These are phyloP conservation scores for Hordeum vulgare DNA, from an alignment of 176 grass and related monocot genomes.

Conservation along the genomic window MorexV3_pseudomolecules_assembly NC_058522.1:23041081-23041580, in stretches of 20 bases:
- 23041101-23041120: background rate
- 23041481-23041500: constrained; percentile 79
- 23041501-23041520: constrained; percentile 61
- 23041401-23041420: constrained; percentile 7
- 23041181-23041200: background rate
- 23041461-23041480: constrained; percentile 59
- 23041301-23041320: constrained; percentile 22
- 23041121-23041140: background rate
- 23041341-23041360: background rate
- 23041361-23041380: background rate
- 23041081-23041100: no score
- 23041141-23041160: background rate
- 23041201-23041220: background rate
- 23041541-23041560: constrained; percentile 67
- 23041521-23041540: constrained; percentile 66
- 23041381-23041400: background rate
- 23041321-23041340: constrained; percentile 47
- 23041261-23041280: background rate
- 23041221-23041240: background rate
- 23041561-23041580: constrained; percentile 46
- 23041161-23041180: background rate
- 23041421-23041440: constrained; percentile 27
- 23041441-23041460: constrained; percentile 56
- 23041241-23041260: background rate
- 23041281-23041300: background rate